Evolutionary conservation across 2,329 filamentous ascomycete genomes (phyloP), one percentile per base, ranked within the genome.

Genomic region (Penicillium janthinellum): DNA sequence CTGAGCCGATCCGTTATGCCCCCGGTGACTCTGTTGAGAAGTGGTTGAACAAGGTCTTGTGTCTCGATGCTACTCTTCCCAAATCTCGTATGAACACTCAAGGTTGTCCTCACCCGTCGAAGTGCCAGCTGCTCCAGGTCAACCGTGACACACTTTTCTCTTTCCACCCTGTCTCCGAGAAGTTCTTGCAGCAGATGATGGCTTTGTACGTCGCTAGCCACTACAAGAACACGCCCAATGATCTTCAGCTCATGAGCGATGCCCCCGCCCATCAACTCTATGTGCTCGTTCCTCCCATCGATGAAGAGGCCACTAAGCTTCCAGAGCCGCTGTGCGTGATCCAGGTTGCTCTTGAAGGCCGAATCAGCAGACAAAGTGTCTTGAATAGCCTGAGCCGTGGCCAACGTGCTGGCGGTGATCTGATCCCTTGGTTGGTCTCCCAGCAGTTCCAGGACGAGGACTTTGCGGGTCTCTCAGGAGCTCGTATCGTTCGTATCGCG

Each of bases 391-490:
- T 99, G 64, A 94, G 90, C 70, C 86, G 95, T 73, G 96, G 95
- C 39, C 90, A 95, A 73, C 85, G 95, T 67, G 92, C 94, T 1
- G 88, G 91, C 41, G 95, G 95, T 70, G 95, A 99, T 75, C 80
- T 99, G 56, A 99, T 99, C 58, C 95, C 95, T 0, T 99, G 95
- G 95, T 85, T 98, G 35, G 91, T 99, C 63, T 96, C 92, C 74
- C 93, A 98, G 74, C 95, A 99, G 74, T 99, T 96, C 81, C 95
- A 98, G 73, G 95, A 99, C 70, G 92, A 96, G 66, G 92, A 97
- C 66, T 99, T 99, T 73, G 95, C 94, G 12, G 89, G 90, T 42
- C 83, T 99, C 0, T 98, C 94, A 14, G 96, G 95, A 57, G 95
- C 94, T 37, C 87, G 95, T 62, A 81, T 99, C 49, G 94, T 99